These are phyloP conservation scores for Diaporthe citri DNA, from an alignment of 2,329 filamentous ascomycete species.

Conservation along the genomic window DNA sequence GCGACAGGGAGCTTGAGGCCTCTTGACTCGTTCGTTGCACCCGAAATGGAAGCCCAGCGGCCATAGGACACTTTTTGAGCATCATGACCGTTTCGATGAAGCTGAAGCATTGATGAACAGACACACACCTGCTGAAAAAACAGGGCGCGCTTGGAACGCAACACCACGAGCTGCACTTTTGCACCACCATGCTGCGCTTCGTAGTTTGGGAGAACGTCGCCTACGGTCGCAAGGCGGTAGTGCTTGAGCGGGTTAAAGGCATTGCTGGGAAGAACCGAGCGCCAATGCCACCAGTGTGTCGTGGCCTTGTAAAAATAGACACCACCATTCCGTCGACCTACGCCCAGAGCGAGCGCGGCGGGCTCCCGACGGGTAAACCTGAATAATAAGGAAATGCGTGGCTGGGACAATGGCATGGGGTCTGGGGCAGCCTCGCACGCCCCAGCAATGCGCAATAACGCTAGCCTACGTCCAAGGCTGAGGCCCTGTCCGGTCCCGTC, in stretches of 20 bases:
- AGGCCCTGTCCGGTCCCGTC: constrained; percentile 1
- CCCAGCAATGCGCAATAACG: constrained; percentile 19
- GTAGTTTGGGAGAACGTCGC: not conserved
- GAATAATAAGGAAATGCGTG: constrained; percentile 16
- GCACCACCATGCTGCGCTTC: not conserved
- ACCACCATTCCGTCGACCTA: not conserved
- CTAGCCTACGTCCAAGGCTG: constrained; percentile 12
- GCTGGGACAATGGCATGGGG: not conserved
- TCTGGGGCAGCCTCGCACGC: not conserved
- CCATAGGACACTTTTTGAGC: constrained; percentile 15
- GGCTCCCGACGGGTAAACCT: constrained; percentile 19
- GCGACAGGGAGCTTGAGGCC: constrained; percentile 30
- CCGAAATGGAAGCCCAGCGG: constrained; percentile 30
- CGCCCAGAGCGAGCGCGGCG: not conserved
- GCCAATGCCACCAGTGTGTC: constrained; percentile 11
- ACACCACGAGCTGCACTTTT: not conserved
- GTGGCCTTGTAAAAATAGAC: constrained; percentile 13
- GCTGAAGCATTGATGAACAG: constrained; percentile 32
- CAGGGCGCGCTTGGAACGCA: constrained; percentile 12
- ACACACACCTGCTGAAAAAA: constrained; percentile 20
- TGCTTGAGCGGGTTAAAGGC: constrained; percentile 14
- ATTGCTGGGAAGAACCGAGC: not conserved
- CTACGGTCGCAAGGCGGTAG: not conserved
- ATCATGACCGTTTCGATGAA: constrained; percentile 20
- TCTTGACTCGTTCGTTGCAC: constrained; percentile 36